phyloP scores from a whole-genome alignment of 1,284 basidiomycete species.

The Ustilago loliicola region DNA sequence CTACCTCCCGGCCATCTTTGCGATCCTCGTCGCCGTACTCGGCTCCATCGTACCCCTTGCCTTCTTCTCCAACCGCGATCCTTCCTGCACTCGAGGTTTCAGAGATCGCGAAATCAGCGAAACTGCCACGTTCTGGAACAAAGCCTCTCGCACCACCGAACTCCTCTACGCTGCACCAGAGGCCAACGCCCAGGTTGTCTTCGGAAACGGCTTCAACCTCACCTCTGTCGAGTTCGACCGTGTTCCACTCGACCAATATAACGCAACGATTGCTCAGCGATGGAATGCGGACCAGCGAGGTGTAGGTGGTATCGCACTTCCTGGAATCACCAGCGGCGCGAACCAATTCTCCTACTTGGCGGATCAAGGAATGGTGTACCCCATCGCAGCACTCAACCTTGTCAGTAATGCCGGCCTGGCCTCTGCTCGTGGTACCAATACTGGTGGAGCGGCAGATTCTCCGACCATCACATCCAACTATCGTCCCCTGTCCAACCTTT shows the following conservation, averaged over 20 bases:
- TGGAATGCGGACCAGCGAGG: slow-evolving; percentile 25
- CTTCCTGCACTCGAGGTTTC: slow-evolving; percentile 73
- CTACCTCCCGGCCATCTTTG: slow-evolving; percentile 78
- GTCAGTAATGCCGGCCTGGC: slow-evolving; percentile 45
- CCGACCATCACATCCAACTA: slow-evolving; percentile 34
- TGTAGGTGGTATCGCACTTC: slow-evolving; percentile 25
- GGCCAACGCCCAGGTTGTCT: slow-evolving; percentile 25
- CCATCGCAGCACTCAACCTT: slow-evolving; percentile 36
- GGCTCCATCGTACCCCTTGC: slow-evolving; percentile 78
- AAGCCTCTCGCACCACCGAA: slow-evolving; percentile 16
- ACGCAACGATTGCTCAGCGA: slow-evolving; percentile 6
- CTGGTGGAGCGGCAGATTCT: slow-evolving; percentile 12
- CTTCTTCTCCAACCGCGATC: slow-evolving; percentile 75
- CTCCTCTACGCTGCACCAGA: slow-evolving; percentile 34
- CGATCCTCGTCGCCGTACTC: slow-evolving; percentile 77
- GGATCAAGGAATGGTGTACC: slow-evolving; percentile 19
- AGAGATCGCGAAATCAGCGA: slow-evolving; percentile 68
- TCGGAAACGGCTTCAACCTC: slow-evolving; percentile 36
- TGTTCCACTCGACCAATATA: slow-evolving; percentile 27
- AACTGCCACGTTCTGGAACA: slow-evolving; percentile 30
- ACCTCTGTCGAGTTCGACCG: slow-evolving; percentile 20
- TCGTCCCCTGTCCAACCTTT: slow-evolving; percentile 29
- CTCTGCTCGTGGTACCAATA: slow-evolving; percentile 9
- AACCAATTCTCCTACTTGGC: slow-evolving; percentile 37
- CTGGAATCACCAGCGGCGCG: slow-evolving; percentile 5